Percentiles rank a stretch among this genome's conserved stretches.
These are phyloP conservation scores for Geotrichum cucujoidarum DNA, from an alignment of 1,139 yeast genomes.

Conservation along the genomic window DNA sequence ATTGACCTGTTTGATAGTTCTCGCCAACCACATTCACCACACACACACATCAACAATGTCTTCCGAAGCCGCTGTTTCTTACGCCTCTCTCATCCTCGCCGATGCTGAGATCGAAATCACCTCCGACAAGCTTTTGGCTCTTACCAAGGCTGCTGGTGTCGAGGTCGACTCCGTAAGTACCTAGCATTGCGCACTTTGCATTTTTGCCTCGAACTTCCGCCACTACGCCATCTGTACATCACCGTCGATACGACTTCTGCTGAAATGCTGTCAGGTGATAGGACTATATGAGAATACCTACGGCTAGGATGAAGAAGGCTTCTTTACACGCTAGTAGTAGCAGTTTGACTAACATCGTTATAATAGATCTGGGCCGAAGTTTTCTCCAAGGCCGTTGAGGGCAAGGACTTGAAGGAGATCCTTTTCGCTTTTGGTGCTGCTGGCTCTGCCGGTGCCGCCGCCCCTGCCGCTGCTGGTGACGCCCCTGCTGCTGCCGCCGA, in stretches of 20 bases:
- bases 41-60: constrained; percentile 25
- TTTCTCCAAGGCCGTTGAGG: constrained; percentile 95
- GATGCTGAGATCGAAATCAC: constrained; percentile 92
- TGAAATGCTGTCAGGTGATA: too few relatives aligned
- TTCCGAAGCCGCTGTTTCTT: constrained; percentile 39
- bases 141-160: constrained; percentile 86
- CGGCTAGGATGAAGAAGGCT: too few relatives aligned
- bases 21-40: constrained; percentile 4
- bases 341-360: constrained; percentile 3
- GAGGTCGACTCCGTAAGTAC: constrained; percentile 60
- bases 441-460: constrained; percentile 59
- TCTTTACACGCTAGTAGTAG: background rate
- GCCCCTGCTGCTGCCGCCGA: constrained; percentile 54
- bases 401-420: constrained; percentile 90
- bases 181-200: too few relatives aligned
- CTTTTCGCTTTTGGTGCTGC: constrained; percentile 73
- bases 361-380: constrained; percentile 82
- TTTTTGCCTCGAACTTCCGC: background rate
- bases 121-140: constrained; percentile 77
- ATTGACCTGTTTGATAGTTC: constrained; percentile 1
- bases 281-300: too few relatives aligned
- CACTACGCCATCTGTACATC: too few relatives aligned
- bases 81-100: constrained; percentile 93
- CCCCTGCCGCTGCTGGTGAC: constrained; percentile 52
- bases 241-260: too few relatives aligned